A percentile compares a stretch with the other conserved stretches of the same genome.
Conservation (phyloP, 1,139 yeast species). For the Sugiyamaella neomexicana region DNA sequence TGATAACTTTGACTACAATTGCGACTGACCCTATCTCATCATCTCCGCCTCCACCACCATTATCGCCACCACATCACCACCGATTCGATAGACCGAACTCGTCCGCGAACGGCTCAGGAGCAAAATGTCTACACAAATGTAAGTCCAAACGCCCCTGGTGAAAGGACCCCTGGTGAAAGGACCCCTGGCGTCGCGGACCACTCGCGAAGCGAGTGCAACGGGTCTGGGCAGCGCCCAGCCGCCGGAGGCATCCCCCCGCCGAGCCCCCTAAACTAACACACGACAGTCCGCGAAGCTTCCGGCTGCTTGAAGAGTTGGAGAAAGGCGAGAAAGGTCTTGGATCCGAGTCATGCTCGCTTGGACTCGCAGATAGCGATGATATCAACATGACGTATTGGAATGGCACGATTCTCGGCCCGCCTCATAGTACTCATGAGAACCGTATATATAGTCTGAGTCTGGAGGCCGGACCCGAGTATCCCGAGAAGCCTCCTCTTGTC, state of each 20-base stretch:
- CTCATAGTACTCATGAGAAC: constrained; percentile 91
- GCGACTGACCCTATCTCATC: neutral
- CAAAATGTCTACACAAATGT: constrained; percentile 47
- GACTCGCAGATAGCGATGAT: constrained; percentile 84
- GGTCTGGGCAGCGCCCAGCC: neutral
- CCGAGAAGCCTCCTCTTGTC: constrained; percentile 84
- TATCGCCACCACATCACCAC: neutral
- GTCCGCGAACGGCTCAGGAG: neutral
- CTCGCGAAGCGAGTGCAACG: neutral
- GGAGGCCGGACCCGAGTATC: constrained; percentile 81
- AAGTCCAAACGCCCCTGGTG: constrained; percentile 31
- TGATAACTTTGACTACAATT: neutral
- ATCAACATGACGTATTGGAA: constrained; percentile 93
- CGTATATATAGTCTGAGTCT: constrained; percentile 83
- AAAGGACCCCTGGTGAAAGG: no score
- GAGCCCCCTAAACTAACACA: neutral
- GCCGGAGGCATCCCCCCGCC: neutral
- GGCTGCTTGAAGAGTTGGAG: constrained; percentile 90
- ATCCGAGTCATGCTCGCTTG: constrained; percentile 94
- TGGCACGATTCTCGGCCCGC: constrained; percentile 96
- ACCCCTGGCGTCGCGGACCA: no score
- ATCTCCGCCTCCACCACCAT: neutral
- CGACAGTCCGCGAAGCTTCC: constrained; percentile 84
- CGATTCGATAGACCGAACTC: neutral
- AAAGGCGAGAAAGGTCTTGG: constrained; percentile 98